A percentile compares a stretch with the other conserved stretches of the same genome.
These are phyloP conservation scores for Aschersonia sp. DNA, from an alignment of 2,329 filamentous ascomycete species.

Conservation along the genomic window DNA sequence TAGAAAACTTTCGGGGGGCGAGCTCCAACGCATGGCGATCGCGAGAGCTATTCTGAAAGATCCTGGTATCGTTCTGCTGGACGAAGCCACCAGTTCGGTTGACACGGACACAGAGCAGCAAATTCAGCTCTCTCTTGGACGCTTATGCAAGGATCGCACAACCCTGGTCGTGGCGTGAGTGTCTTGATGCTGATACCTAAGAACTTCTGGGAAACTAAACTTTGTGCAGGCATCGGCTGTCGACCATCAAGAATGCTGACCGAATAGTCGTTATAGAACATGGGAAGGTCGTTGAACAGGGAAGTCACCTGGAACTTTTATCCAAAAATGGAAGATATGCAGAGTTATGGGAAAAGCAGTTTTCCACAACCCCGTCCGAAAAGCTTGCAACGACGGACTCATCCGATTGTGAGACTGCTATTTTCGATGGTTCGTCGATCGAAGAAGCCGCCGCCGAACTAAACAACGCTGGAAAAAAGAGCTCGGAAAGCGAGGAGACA, in stretches of 20 bases:
- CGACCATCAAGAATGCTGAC: slow-evolving; percentile 57
- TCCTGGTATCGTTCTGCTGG: slow-evolving; percentile 61
- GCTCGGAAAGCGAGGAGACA: too few species aligned
- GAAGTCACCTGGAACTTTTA: slow-evolving; percentile 44
- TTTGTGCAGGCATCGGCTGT: slow-evolving; percentile 44
- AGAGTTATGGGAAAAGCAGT: neutral
- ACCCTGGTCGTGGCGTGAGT: slow-evolving; percentile 51
- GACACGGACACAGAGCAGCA: slow-evolving; percentile 55
- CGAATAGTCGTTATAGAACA: slow-evolving; percentile 50
- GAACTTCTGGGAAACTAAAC: neutral
- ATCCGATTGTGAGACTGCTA: too few species aligned
- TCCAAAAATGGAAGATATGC: slow-evolving; percentile 27
- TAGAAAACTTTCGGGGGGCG: slow-evolving; percentile 49
- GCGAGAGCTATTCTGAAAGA: slow-evolving; percentile 59
- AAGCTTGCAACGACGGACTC: too few species aligned
- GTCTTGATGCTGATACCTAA: too few species aligned
- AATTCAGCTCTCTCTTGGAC: slow-evolving; percentile 46
- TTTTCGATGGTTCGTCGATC: too few species aligned
- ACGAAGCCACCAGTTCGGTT: slow-evolving; percentile 67
- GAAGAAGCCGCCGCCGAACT: too few species aligned
- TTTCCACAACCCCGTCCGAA: too few species aligned
- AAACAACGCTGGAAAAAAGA: too few species aligned
- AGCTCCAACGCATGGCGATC: slow-evolving; percentile 52
- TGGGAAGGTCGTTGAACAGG: slow-evolving; percentile 48
- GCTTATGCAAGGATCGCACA: slow-evolving; percentile 44